Evolutionary conservation across 805 yeast species (phyloP), one percentile per base, ranked within the genome.

Genomic region (Maudiozyma serrabonitensis): DNA sequence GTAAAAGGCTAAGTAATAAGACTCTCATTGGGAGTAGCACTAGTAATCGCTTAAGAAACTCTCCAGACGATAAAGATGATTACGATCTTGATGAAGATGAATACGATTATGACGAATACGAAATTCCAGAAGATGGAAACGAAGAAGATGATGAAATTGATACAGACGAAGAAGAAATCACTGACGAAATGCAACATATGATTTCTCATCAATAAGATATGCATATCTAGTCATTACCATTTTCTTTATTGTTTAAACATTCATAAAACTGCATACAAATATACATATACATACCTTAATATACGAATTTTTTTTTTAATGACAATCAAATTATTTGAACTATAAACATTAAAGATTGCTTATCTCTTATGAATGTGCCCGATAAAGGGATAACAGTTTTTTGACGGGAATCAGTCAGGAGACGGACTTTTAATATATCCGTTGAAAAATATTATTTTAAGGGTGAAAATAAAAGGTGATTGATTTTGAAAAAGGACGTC

Each of bases 61-160:
- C 49, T 12, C 56, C 52, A 6, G 51, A 46, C 38, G 58, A 54
- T 16, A 50, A 48, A 35, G 51, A 41, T 8, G 48, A 47, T 18
- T 48, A 46, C 35, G 61, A 51, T 35, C 50, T 49, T 8, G 56
- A 53, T 9, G 52, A 45, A 31, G 57, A 54, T 13, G 51, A 47
- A 35, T 50, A 40, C 12, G 49, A 48, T 19, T 48, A 46, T 21
- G 48, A 52, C 18, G 48, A 40, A 16, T 26, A 43, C 6, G 41
- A 43, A 15, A 23, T 41, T 6, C 43, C 18, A 9, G 43, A 23
- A 38, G 39, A 37, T 45, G 41, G 49, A 19, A 40, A 44, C 13
- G 45, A 45, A 16, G 37, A 45, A 18, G 41, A 47, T 21, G 46
- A 39, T 1, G 48, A 35, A 2, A 7, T 25, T 16, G 47, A 48